Base-by-base conservation (phyloP, 495 filamentous ascomycete species). In the Pseudotulostoma volvatum region DNA sequence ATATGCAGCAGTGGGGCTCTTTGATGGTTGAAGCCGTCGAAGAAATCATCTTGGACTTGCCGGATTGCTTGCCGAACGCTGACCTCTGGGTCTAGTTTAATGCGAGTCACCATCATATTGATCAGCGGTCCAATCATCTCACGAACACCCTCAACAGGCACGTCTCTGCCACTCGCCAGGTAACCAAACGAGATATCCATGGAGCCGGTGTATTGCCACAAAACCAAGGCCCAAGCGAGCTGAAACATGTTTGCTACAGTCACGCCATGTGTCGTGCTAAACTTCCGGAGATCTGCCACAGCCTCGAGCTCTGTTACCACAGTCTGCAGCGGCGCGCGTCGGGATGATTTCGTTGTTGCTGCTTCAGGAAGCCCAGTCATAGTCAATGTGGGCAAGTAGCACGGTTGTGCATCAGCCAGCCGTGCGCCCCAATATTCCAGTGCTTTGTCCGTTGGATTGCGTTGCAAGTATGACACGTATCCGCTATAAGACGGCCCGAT, bases 81-180 rank as follows among this genome's bases (percentile, higher is more conserved):
- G n/a, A n/a, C n/a, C n/a, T n/a, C n/a, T n/a, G 44, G 40, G 2
- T 36, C 23, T 18, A 55, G 38, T 31, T 48, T 47, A 17, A 59
- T 41, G 9, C 55, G 55, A 40, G 53, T 61, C 16, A 33, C 56
- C n/a, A 77, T 54, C 0, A 75, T 78, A 0, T 73, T 63, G 34
- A 79, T 69, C 34, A 70, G 71, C 8, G 53, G 47, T 3, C 40
- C 50, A 0, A 37, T 15, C 3, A 50, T 39, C 0, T 36, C 13
- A n/a, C 42, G 36, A 17, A 50, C 47, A 9, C 39, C 44, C n/a
- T 16, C 7, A 1, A 53, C 33, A 0, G 41, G 36, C 7, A 44
- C 44, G 7, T 11, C 31, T 4, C 50, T 44, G 1, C 49, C 49
- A 13, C 21, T 54, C n/a, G 61, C 30, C 5, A 54, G 60, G n/a